phyloP scores from a whole-genome alignment of 2,329 filamentous ascomycete genomes.

The Sporothrix curviconia region DNA sequence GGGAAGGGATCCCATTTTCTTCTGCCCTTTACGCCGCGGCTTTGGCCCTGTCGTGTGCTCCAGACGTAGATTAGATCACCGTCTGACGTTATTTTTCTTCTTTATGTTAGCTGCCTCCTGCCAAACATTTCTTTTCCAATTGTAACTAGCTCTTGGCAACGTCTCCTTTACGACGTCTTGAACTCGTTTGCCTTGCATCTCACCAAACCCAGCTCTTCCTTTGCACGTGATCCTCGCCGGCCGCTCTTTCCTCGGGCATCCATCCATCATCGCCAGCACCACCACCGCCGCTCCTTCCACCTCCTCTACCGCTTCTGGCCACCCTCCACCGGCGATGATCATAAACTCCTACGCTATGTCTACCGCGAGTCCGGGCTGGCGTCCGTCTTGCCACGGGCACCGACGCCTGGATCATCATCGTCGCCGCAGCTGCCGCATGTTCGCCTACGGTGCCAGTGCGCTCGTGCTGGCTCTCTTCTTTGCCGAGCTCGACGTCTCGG shows the following conservation, averaged over 20 bases:
- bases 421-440: constrained; percentile 49
- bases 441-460: constrained; percentile 56
- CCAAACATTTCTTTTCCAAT: too few relatives aligned
- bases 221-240: too few relatives aligned
- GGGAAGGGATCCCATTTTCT: neutral
- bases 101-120: too few relatives aligned
- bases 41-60: too few relatives aligned
- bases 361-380: constrained; percentile 41
- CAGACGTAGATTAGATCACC: too few relatives aligned
- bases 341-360: constrained; percentile 11
- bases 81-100: too few relatives aligned
- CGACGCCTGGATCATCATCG: constrained; percentile 49
- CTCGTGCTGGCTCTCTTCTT: constrained; percentile 58
- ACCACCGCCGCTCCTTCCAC: neutral
- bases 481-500: constrained; percentile 47
- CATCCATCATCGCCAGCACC: neutral
- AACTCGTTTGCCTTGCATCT: too few relatives aligned
- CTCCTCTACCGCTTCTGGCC: neutral
- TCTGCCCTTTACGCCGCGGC: neutral
- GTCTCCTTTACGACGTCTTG: too few relatives aligned
- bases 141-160: too few relatives aligned
- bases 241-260: too few relatives aligned
- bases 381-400: constrained; percentile 40
- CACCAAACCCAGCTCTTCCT: too few relatives aligned
- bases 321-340: constrained; percentile 6